These are phyloP conservation scores for Amoebophrya sp. DNA, from an alignment of 169 alveolate genomes.

Conservation along the genomic window DNA sequence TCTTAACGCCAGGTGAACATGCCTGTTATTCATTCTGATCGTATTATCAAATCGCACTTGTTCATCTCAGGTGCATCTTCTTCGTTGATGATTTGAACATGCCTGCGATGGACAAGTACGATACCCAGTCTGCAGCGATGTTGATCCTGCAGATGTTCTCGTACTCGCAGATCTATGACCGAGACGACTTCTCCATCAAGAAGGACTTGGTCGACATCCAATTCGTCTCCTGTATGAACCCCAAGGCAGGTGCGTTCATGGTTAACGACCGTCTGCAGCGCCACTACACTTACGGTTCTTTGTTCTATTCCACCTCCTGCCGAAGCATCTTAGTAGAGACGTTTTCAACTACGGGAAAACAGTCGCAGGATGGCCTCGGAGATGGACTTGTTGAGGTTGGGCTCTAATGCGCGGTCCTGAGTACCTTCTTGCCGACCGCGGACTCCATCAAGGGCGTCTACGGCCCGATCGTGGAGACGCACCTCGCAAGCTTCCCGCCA, in stretches of 20 bases:
- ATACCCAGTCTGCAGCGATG: constrained; percentile 84
- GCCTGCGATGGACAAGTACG: constrained; percentile 88
- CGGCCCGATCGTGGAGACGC: neutral
- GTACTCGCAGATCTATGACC: constrained; percentile 47
- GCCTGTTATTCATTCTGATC: too few species aligned
- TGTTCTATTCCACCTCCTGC: too few species aligned
- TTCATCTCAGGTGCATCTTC: too few species aligned
- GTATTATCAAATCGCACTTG: too few species aligned
- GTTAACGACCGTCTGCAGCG: constrained; percentile 84
- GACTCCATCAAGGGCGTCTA: neutral
- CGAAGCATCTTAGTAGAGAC: too few species aligned
- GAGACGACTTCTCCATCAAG: constrained; percentile 36
- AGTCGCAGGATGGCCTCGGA: too few species aligned
- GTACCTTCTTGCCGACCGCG: constrained; percentile 24
- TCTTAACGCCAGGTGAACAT: too few species aligned
- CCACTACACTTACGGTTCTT: too few species aligned
- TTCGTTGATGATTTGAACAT: constrained; percentile 89
- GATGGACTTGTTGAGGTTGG: too few species aligned
- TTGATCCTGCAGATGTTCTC: constrained; percentile 66
- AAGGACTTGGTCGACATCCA: constrained; percentile 76
- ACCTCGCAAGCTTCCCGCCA: neutral
- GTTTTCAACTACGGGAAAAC: too few species aligned
- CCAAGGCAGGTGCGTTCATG: constrained; percentile 84
- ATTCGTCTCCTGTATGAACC: constrained; percentile 87
- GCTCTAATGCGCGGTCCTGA: too few species aligned